A percentile compares a stretch with the other conserved stretches of the same genome.
These are phyloP conservation scores for Penicillium turbatum DNA, from an alignment of 495 filamentous ascomycete genomes.

Conservation along the genomic window DNA sequence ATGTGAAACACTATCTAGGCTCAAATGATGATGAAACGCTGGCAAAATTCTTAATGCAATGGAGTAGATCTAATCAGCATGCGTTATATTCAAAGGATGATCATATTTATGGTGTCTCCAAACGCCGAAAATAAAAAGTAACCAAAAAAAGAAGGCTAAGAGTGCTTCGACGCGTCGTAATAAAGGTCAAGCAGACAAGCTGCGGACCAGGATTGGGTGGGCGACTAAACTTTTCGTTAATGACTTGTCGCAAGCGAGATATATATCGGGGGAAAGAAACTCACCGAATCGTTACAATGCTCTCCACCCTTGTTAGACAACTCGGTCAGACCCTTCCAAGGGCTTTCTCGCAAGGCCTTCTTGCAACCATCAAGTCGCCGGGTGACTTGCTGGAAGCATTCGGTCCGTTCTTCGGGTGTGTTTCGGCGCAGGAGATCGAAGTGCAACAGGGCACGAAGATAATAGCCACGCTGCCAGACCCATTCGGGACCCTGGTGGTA, in stretches of 20 bases:
- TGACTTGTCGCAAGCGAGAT: not conserved
- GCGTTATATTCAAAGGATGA: not conserved
- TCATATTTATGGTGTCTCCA: not conserved
- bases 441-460: constrained; percentile 81
- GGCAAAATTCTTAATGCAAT: not conserved
- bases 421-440: constrained; percentile 78
- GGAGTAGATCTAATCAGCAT: not conserved
- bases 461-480: constrained; percentile 98
- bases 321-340: constrained; percentile 92
- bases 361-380: constrained; percentile 76
- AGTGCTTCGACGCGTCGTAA: constrained; percentile 65
- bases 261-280: constrained; percentile 27
- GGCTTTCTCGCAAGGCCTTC: constrained; percentile 65
- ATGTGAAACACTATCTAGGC: not conserved
- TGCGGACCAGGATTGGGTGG: constrained; percentile 94
- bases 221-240: constrained; percentile 51
- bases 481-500: constrained; percentile 99
- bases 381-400: constrained; percentile 92
- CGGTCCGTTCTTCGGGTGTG: constrained; percentile 59
- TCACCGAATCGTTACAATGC: constrained; percentile 80
- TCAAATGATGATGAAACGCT: not conserved
- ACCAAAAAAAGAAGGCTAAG: constrained; percentile 12
- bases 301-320: constrained; percentile 85
- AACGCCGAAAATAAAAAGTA: not conserved
- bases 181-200: constrained; percentile 92